Evolutionary conservation across 495 filamentous ascomycete species (phyloP).

Genomic region (Cryomyces antarcticus): DNA sequence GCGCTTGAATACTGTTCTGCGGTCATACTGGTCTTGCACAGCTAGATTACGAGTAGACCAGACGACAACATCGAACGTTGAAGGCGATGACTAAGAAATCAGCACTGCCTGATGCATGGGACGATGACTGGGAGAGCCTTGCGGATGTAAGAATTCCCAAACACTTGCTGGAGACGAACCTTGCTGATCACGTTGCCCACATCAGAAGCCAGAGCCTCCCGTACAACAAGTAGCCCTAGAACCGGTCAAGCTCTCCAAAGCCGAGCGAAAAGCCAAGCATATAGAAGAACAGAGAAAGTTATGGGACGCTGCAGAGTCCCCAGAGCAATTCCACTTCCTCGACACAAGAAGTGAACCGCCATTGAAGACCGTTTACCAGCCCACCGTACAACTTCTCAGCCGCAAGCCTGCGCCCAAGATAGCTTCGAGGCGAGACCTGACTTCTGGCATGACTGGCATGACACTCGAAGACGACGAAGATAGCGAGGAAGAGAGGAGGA

Average conservation of each 20-base stretch:
- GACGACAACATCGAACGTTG: neutral
- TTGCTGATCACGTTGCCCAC: no score
- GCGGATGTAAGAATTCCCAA: conserved; percentile 37
- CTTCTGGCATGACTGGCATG: conserved; percentile 32
- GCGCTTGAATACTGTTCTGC: neutral
- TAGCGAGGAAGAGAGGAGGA: conserved; percentile 41
- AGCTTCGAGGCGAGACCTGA: conserved; percentile 25
- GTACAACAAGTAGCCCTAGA: neutral
- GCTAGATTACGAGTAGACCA: neutral
- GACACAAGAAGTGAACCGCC: conserved; percentile 45
- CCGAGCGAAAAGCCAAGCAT: conserved; percentile 62
- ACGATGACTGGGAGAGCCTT: conserved; percentile 69
- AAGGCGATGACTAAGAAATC: conserved; percentile 25
- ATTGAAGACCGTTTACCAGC: conserved; percentile 64
- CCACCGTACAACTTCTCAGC: conserved; percentile 60
- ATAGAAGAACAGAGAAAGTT: conserved; percentile 61
- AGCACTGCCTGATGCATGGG: conserved; percentile 62
- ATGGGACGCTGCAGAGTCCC: conserved; percentile 65
- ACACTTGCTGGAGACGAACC: neutral
- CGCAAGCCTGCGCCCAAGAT: conserved; percentile 46
- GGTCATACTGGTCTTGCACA: neutral
- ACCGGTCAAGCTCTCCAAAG: conserved; percentile 38
- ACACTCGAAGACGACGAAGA: conserved; percentile 38
- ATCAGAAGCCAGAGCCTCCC: conserved; percentile 4
- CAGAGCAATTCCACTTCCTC: conserved; percentile 52